Evolutionary conservation across 1,284 basidiomycete species (phyloP), one percentile per base, ranked within the genome.

Genomic region (Agroathelia rolfsii): DNA sequence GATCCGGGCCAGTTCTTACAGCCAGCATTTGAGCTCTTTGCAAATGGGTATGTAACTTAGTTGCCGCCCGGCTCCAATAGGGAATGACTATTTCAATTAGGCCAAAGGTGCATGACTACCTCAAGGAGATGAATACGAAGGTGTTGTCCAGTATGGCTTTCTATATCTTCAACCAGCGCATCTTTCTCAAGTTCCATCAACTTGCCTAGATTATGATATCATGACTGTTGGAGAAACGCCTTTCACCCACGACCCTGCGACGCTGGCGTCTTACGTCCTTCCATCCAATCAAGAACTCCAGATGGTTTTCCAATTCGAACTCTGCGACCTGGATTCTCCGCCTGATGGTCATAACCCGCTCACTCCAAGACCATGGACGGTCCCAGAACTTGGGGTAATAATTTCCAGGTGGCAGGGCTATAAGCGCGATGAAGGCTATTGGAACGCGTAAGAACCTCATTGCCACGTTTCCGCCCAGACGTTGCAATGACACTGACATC

Each of bases 171-270:
- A 33, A 28, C 41, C 36, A 36, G 42, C 17, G 18, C 12, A 10
- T 18, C 27, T 13, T 28, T 3, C 19, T 10, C 22, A 2, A 25
- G n/a, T 27, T 21, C 20, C 13, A 28, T 24, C 14, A 14, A 24
- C 11, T 11, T 8, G 8, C 39, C n/a, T n/a, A 76, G 71, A 60
- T 24, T 59, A 68, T 33, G 62, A 76, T 43, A 50, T 72, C 11
- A 71, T 80, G 41, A 78, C 76, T 8, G 77, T 84, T 7, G 80
- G 79, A 28, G 80, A 82, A 55, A 68, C 67, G 1, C 71, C 75
- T 0, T 70, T 69, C 43, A 72, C 71, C 6, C 64, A 74, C 40
- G 59, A 66, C 34, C 55, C 69, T 10, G 48, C 56, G 9, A 59
- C 58, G 30, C 57, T 79, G 3, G 64, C 69, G 0, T 55, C 57